Base-by-base conservation (phyloP, 75 land plant species). In the Cunninghamia lanceolata region DNA sequence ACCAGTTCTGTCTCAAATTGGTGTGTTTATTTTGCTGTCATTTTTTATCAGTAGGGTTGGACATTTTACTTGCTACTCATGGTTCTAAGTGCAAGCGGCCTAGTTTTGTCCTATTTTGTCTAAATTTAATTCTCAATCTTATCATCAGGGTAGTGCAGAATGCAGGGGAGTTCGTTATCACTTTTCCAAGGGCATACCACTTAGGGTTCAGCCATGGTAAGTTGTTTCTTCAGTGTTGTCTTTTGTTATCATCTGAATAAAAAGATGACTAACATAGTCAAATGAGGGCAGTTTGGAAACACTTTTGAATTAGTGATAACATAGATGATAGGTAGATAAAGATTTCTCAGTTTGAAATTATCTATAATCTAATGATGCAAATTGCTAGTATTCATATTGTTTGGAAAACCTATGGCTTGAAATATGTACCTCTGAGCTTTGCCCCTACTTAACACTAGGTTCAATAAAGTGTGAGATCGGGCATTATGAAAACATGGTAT, bases 101-200 rank as follows among this genome's bases (percentile, higher is more conserved):
- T 63, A 28, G 25, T 63, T 63, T 56, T 63, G 28, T 63, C 25
- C 36, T 78, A 36, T 84, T 46, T 52, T 50, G 77, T 87, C 38
- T 73, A 50, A 25, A 63, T n/a, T 0, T 28, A 63, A 21, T 63
- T 63, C n/a, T 63, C n/a, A 28, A 63, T 54, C 34, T 86, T 75
- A n/a, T 19, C 86, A 86, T 39, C 92, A 98, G 99, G 90, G 87
- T 98, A 82, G 99, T 98, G 85, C 99, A 98, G 84, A 96, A 98
- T 94, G 93, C 99, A 81, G 99, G 99, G 42, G 99, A 98, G 82
- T 98, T 98, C 90, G 97, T 98, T 80, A 94, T 98, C 83, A 98
- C 99, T 11, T 98, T 98, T 75, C 99, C 99, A 82, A 93, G 99
- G 85, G 94, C 99, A 16, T 98, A 98, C 84, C 99, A 98, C 89